Evolutionary conservation across 108 stramenopile genomes (phyloP).

Genomic region (Cylindrotheca closterium): DNA sequence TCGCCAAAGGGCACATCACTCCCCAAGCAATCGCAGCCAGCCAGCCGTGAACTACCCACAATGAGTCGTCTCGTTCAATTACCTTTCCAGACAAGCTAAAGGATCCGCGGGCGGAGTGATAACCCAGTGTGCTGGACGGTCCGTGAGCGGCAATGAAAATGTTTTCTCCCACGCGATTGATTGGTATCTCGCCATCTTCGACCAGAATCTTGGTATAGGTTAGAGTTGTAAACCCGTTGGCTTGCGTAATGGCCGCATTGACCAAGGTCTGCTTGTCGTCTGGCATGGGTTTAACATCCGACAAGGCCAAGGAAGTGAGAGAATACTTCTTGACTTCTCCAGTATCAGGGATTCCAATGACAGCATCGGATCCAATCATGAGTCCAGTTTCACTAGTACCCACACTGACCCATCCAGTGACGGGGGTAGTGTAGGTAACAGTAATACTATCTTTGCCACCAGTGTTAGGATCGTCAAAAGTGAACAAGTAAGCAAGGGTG

Average conservation of each 20-base stretch:
- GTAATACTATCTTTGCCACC: slow-evolving; percentile 17
- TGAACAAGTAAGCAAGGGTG: slow-evolving; percentile 2
- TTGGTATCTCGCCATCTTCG: slow-evolving; percentile 42
- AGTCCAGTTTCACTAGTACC: slow-evolving; percentile 13
- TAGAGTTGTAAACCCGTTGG: slow-evolving; percentile 35
- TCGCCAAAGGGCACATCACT: slow-evolving; percentile 56
- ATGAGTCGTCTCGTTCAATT: slow-evolving; percentile 13
- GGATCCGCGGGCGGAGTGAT: not conserved
- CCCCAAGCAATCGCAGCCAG: slow-evolving; percentile 68
- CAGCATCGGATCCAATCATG: slow-evolving; percentile 50
- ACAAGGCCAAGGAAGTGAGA: slow-evolving; percentile 15
- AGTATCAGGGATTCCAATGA: slow-evolving; percentile 48
- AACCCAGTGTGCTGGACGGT: slow-evolving; percentile 3
- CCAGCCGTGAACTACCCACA: slow-evolving; percentile 69
- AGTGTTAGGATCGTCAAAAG: slow-evolving; percentile 6
- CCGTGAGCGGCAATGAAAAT: slow-evolving; percentile 46
- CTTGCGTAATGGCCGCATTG: slow-evolving; percentile 33
- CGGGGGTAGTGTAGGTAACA: slow-evolving; percentile 5
- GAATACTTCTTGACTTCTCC: slow-evolving; percentile 38
- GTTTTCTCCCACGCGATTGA: slow-evolving; percentile 30
- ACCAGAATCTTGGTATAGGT: slow-evolving; percentile 53
- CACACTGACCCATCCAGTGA: slow-evolving; percentile 33
- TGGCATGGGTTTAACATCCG: slow-evolving; percentile 26
- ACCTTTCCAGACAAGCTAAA: slow-evolving; percentile 9
- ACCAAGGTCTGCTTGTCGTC: slow-evolving; percentile 46